Base-by-base conservation (phyloP, 257 asterid species). In the Solanum chilense region DNA sequence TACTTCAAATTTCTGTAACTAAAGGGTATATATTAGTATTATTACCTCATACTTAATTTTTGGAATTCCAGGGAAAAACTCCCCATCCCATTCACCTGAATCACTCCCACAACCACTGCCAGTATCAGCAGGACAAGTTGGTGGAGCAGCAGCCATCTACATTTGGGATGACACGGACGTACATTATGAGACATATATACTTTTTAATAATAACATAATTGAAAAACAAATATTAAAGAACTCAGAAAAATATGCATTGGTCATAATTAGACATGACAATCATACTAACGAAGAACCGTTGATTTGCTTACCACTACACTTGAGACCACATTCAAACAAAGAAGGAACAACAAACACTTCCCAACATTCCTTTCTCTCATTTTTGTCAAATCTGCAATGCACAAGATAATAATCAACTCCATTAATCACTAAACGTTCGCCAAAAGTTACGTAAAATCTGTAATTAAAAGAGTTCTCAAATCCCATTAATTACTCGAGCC, bases 1-100 rank as follows among this genome's bases (percentile, higher is more conserved):
- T 80, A 45, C 68, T 81, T 18, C 20, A 78, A 31, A 31, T 11
- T 81, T 12, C 9, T 31, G 45, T 31, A 31, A 11, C 85, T 11
- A 81, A 81, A 2, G 68, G 12, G 12, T 20, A 0, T 71, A 29
- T 47, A 12, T 7, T 85, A 52, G 9, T 39, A 47, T 71, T 56
- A 29, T 20, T 86, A 96, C 99, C 99, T 97, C 99, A 87, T 95
- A 97, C 86, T 94, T 88, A 84, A 97, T 94, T 89, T 94, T 93
- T 7, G 98, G 90, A 89, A 97, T 93, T 45, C 91, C 95, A 0
- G 95, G 98, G 91, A 97, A 97, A 91, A 93, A 97, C 83, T 95
- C 98, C 62, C 99, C 98, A 86, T 94, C 85, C 95, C 98, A 93
- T 88, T 94, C 98, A 62, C 92, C 98, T 0, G 95, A 89, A 83